These are phyloP conservation scores for Sclerotinia sclerotiorum DNA, from an alignment of 2,329 filamentous ascomycete genomes.

Conservation along the genomic window DNA sequence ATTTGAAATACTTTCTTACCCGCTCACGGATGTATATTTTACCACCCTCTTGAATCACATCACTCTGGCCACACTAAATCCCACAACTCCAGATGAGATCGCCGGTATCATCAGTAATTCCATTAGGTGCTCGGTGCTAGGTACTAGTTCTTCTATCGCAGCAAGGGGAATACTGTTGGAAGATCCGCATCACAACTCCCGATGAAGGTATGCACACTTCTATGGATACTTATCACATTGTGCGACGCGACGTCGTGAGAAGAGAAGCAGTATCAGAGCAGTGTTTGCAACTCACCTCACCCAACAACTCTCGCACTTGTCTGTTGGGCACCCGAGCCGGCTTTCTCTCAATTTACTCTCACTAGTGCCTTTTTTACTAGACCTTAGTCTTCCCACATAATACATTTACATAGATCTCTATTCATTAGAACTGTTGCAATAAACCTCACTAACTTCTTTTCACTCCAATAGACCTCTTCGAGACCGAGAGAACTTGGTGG, in stretches of 20 bases:
- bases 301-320: slow-evolving; percentile 7
- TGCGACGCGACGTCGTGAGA: slow-evolving; percentile 9
- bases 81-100: slow-evolving; percentile 38
- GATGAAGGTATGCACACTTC: slow-evolving; percentile 39
- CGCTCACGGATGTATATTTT: slow-evolving; percentile 14
- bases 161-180: slow-evolving; percentile 36
- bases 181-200: slow-evolving; percentile 28
- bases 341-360: slow-evolving; percentile 8
- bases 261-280: neutral
- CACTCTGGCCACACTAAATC: neutral
- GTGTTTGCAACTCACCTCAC: neutral
- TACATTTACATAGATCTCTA: neutral
- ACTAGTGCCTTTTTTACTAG: neutral
- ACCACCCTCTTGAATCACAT: slow-evolving; percentile 13
- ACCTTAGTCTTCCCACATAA: neutral
- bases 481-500: slow-evolving; percentile 42
- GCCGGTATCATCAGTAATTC: slow-evolving; percentile 34
- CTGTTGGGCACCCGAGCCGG: neutral
- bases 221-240: neutral
- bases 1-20: slow-evolving; percentile 2
- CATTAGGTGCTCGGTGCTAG: slow-evolving; percentile 25
- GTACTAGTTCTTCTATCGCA: slow-evolving; percentile 36
- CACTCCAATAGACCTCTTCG: slow-evolving; percentile 39
- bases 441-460: slow-evolving; percentile 32
- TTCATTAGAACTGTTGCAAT: neutral